A percentile compares a stretch with the other conserved stretches of the same genome.
phyloP scores from a whole-genome alignment of 1,139 yeast genomes.

The Taphrina wiesneri region DNA sequence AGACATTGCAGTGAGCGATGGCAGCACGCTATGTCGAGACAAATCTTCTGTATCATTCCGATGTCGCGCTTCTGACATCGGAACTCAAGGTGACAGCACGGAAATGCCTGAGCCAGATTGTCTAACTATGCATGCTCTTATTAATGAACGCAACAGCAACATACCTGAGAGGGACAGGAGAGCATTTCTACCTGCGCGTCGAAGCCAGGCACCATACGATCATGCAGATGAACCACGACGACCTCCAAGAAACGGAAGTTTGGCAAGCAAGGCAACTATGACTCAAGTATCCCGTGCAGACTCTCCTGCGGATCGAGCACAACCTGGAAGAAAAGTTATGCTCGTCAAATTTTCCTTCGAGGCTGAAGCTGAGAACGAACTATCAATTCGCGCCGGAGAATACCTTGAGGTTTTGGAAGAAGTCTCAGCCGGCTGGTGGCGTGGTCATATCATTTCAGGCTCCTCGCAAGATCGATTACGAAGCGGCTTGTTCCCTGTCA shows the following conservation, averaged over 20 bases:
- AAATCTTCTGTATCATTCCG: background rate
- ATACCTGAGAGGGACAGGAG: background rate
- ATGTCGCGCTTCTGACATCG: too few relatives aligned
- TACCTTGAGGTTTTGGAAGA: conserved; percentile 38
- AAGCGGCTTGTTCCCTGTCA: conserved; percentile 38
- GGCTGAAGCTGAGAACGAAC: conserved; percentile 39
- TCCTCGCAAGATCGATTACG: conserved; percentile 5
- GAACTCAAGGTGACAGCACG: too few relatives aligned
- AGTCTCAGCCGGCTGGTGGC: conserved; percentile 41
- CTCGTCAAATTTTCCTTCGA: conserved; percentile 38
- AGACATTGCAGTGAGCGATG: background rate
- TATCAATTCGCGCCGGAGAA: conserved; percentile 39
- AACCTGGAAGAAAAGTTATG: background rate
- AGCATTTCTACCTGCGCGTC: background rate
- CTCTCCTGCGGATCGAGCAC: background rate
- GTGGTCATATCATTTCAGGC: conserved; percentile 38
- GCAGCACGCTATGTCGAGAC: background rate
- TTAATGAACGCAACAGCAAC: background rate
- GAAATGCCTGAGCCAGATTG: background rate
- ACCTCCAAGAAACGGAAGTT: background rate
- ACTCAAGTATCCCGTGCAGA: background rate
- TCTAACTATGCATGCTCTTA: background rate
- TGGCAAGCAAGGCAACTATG: background rate
- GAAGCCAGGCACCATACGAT: background rate
- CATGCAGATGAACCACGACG: background rate